phyloP scores from a whole-genome alignment of 2,329 filamentous ascomycete genomes.

The Trichoderma asperellum region DNA sequence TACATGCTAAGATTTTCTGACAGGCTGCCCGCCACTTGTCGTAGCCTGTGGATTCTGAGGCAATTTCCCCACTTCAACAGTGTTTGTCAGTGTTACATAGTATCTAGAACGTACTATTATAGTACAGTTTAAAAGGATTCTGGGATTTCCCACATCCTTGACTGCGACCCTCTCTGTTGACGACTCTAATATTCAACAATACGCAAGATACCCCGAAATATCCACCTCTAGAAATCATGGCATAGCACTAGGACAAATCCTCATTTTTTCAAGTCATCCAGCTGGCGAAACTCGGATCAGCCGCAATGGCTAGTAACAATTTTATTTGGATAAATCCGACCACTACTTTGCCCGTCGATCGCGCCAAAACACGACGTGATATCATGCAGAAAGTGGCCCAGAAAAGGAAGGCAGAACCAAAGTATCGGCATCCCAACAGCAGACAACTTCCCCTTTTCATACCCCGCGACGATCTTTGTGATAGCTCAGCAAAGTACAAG shows the following conservation, averaged over 20 bases:
- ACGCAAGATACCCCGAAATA: too few relatives aligned
- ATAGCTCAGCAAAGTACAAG: neutral
- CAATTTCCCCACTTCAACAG: neutral
- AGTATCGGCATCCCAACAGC: neutral
- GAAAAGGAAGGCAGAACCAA: neutral
- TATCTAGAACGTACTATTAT: neutral
- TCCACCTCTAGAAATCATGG: too few relatives aligned
- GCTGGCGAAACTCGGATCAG: too few relatives aligned
- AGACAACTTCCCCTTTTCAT: slow-evolving; percentile 7
- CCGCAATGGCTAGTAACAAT: neutral
- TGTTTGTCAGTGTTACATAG: neutral
- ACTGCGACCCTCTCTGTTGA: neutral
- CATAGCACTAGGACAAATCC: neutral
- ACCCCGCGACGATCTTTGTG: neutral
- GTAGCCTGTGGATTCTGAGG: neutral
- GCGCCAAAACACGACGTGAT: neutral
- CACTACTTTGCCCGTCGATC: neutral
- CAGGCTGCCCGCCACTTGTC: neutral
- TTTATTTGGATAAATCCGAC: neutral
- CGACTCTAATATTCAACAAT: too few relatives aligned
- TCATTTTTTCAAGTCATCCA: neutral
- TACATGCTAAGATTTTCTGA: neutral
- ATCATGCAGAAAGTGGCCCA: neutral
- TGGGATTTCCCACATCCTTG: neutral
- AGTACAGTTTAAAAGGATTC: neutral